These are phyloP conservation scores for Babesia ovis DNA, from an alignment of 169 alveolate genomes.

Conservation along the genomic window DNA sequence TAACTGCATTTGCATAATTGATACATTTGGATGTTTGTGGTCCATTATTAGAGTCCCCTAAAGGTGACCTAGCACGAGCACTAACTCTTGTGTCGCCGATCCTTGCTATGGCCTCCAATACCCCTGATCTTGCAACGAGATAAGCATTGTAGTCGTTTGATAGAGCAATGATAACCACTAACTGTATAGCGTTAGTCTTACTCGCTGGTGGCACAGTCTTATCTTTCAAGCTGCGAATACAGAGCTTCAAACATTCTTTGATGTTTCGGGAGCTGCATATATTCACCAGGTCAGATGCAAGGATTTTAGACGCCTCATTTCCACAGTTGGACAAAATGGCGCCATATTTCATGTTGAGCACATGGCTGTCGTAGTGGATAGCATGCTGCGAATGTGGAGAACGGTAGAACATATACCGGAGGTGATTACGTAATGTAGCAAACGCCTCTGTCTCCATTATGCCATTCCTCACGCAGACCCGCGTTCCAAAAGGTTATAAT, in stretches of 20 bases:
- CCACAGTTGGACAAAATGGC: constrained; percentile 14
- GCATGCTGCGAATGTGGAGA: constrained; percentile 15
- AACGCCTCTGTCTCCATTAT: neutral
- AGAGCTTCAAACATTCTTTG: constrained; percentile 4
- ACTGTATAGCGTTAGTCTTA: constrained; percentile 49
- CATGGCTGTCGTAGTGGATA: constrained; percentile 19
- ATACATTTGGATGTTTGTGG: constrained; percentile 12
- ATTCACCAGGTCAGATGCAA: constrained; percentile 13
- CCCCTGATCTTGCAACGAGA: constrained; percentile 21
- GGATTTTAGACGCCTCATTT: constrained; percentile 18
- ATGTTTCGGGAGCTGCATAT: constrained; percentile 32
- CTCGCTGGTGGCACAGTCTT: constrained; percentile 15
- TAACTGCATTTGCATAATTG: constrained; percentile 26
- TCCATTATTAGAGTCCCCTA: constrained; percentile 4
- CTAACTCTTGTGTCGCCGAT: neutral
- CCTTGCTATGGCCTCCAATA: constrained; percentile 9
- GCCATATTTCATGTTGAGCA: constrained; percentile 21
- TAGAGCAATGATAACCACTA: constrained; percentile 39
- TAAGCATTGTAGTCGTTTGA: constrained; percentile 42
- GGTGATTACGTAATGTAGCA: constrained; percentile 3
- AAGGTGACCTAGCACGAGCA: neutral
- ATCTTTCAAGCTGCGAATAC: constrained; percentile 20
- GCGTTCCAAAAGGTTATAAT: too few relatives aligned
- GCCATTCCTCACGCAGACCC: neutral
- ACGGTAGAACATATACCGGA: constrained; percentile 2